Evolutionary conservation across 768 basidiomycete species (phyloP), one percentile per base, ranked within the genome.

Genomic region (Lactifluus echinatus): DNA sequence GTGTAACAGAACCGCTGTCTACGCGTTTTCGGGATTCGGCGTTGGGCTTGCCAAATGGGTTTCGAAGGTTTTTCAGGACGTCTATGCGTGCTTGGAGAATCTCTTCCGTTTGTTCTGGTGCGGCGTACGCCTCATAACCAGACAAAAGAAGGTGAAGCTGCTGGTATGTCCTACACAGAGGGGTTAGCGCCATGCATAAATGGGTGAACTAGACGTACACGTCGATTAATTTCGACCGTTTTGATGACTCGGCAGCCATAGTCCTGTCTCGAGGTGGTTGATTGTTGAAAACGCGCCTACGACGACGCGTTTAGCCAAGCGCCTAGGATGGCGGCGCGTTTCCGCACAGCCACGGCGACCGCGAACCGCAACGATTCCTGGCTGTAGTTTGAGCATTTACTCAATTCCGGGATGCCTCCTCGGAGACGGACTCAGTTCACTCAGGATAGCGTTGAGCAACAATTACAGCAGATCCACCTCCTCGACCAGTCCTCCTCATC

Each of bases 381-480:
- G n/a, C n/a, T n/a, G n/a, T n/a, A n/a, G n/a, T n/a, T n/a, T n/a
- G n/a, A n/a, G n/a, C n/a, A n/a, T n/a, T n/a, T n/a, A n/a, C n/a
- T 26, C 8, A 6, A 15, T 8, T 17, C 39, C 26, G 36, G 44
- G 59, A 91, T 90, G 88, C 83, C 86, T 70, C 85, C 87, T 65
- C 85, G 87, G 66, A 62, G 83, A 64, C 77, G 81, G 51, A 81
- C 79, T 55, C 76, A 79, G 50, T 91, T 88, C 70, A 88, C 85
- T 3, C 87, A 87, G 69, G 87, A 91, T 64, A 82, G 76, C 66
- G 87, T 94, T 67, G 89, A 93, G 76, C 84, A 88, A 68, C 91
- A 94, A 70, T 78, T 94, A 10, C 89, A 92, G 68, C 89, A 93
- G 71, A 92, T 93, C 61, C 89, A 93, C 69, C 79, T 93, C 8